Evolutionary conservation across 352 stramenopile genomes (phyloP).

Genomic region (Pythium volutum): DNA sequence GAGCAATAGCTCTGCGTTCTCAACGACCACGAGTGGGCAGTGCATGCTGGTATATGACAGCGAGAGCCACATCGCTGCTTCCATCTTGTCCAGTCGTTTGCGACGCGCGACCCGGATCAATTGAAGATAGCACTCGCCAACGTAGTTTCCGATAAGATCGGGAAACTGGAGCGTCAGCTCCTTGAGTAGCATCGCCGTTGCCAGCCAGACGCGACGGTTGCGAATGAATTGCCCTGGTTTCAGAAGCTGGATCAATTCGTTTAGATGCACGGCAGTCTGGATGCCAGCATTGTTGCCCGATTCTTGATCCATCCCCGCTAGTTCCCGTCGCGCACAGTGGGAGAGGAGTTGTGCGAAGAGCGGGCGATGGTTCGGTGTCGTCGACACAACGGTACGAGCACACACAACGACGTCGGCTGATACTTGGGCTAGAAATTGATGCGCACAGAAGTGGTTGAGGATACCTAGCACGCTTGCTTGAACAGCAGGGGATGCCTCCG

Average conservation of each 20-base stretch:
- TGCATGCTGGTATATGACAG: neutral
- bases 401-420: neutral
- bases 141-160: neutral
- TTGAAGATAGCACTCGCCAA: neutral
- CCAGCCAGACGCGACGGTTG: neutral
- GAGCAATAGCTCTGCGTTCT: neutral
- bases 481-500: neutral
- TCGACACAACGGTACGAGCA: neutral
- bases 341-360: neutral
- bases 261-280: neutral
- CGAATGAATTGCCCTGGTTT: neutral
- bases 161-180: neutral
- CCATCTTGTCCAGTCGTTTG: neutral
- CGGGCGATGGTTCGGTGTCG: neutral
- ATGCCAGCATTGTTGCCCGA: neutral
- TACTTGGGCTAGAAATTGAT: neutral
- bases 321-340: neutral
- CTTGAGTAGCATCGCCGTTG: neutral
- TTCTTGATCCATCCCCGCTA: neutral
- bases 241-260: slow-evolving; percentile 2
- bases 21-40: neutral
- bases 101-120: neutral
- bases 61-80: neutral
- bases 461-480: neutral
- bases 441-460: neutral